Evolutionary conservation across 2,329 filamentous ascomycete genomes (phyloP).

Genomic region (Phoma sp.): DNA sequence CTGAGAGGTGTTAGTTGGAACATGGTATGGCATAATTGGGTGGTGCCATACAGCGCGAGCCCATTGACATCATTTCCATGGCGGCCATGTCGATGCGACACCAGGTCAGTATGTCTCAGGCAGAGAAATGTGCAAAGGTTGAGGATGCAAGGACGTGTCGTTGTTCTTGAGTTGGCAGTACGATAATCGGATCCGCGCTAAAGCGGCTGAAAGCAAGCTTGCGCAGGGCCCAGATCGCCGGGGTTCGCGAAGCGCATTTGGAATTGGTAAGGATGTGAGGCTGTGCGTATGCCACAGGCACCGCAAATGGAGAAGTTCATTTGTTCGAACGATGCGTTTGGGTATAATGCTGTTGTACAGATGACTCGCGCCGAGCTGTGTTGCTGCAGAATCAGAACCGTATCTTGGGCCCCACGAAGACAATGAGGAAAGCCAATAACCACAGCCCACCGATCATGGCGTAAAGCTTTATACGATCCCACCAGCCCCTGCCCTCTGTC

Average conservation of each 20-base stretch:
- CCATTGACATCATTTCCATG: conserved; percentile 45
- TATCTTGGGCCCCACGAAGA: conserved; percentile 87
- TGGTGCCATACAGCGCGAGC: conserved; percentile 41
- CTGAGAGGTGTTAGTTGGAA: conserved; percentile 24
- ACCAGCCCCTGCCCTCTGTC: conserved; percentile 89
- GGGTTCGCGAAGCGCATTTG: conserved; percentile 7
- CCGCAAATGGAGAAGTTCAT: conserved; percentile 4
- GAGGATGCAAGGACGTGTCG: conserved; percentile 17
- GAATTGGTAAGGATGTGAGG: conserved; percentile 3
- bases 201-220: conserved; percentile 15
- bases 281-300: background rate
- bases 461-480: conserved; percentile 82
- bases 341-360: conserved; percentile 12
- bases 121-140: background rate
- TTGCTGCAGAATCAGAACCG: conserved; percentile 65
- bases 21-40: background rate
- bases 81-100: conserved; percentile 33
- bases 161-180: conserved; percentile 21
- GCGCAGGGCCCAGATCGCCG: conserved; percentile 20
- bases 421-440: conserved; percentile 76
- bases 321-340: conserved; percentile 2
- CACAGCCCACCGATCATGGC: conserved; percentile 82
- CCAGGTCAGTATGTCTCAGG: conserved; percentile 3
- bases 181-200: conserved; percentile 12
- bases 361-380: background rate